Evolutionary conservation across 106 monocot species (phyloP), one percentile per base, ranked within the genome.

Genomic region (Allium cepa): DNA sequence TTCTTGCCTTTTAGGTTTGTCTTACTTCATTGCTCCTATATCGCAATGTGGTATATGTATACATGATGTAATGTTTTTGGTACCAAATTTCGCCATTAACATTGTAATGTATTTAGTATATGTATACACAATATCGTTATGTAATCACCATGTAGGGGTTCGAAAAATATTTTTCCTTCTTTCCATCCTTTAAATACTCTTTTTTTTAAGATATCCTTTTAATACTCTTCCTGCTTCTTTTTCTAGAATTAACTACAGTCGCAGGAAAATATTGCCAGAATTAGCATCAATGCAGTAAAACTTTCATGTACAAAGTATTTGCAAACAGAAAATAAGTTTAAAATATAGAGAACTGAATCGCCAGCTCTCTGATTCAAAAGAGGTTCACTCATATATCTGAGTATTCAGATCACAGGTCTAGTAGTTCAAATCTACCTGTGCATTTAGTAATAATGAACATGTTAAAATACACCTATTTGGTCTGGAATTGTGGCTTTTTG

Each of bases 141-240:
- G 36, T n/a, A 61, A 17, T 26, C 76, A 93, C 89, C 93, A 94
- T 51, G 89, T 81, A 7, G 93, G 93, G n/a, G 93, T 93, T 78
- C 93, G 50, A 94, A 94, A 72, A 60, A 82, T 27, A 90, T 94
- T 60, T 74, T 86, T 8, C 93, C 93, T 61, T 94, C 93, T 26
- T 84, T 84, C 93, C 93, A 89, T 18, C 86, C 89, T 55, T 64
- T 73, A 63, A 90, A 94, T 28, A 94, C 93, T 71, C 93, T 83
- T 53, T n/a, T n/a, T n/a, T n/a, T n/a, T n/a, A n/a, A n/a, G n/a
- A n/a, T n/a, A 89, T 18, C 86, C 89, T 55, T 64, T 73, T 60
- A 90, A 94, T 28, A 94, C 93, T 71, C 93, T 83, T 53, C 89
- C 93, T 53, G 93, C 89, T 66, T 78, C 79, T 80, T 68, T 82